A percentile compares a stretch with the other conserved stretches of the same genome.
Evolutionary conservation across 164 flowering plant species (phyloP).

Genomic region (Magnolia kwangsiensis): DNA sequence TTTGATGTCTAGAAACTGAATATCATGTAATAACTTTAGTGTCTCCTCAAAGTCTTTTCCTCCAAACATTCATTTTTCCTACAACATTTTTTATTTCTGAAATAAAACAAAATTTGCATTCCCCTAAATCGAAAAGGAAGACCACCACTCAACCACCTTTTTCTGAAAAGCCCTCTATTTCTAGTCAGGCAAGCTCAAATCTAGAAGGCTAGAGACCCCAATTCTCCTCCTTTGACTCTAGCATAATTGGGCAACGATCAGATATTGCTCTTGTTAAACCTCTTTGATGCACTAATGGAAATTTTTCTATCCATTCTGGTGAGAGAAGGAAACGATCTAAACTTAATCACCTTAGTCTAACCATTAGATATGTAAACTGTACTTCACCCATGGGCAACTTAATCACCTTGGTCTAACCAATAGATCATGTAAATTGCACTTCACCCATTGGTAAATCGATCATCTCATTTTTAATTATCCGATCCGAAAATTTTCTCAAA

Average conservation of each 20-base stretch:
- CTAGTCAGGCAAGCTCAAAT: background rate
- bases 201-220: background rate
- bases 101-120: background rate
- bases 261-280: background rate
- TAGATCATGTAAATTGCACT: background rate
- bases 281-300: background rate
- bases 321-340: background rate
- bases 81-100: background rate
- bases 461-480: background rate
- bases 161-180: background rate
- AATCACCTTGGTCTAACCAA: background rate
- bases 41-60: no score
- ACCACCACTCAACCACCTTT: background rate
- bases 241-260: background rate
- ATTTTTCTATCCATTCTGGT: background rate
- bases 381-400: background rate
- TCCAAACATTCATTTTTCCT: background rate
- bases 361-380: background rate
- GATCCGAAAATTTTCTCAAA: background rate
- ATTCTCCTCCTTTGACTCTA: background rate
- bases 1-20: background rate
- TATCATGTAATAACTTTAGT: background rate
- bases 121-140: background rate
- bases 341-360: background rate
- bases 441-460: background rate